Percentiles rank a stretch among this genome's conserved stretches.
phyloP scores from a whole-genome alignment of 2,329 filamentous ascomycete species.

The Colletotrichum truncatum region DNA sequence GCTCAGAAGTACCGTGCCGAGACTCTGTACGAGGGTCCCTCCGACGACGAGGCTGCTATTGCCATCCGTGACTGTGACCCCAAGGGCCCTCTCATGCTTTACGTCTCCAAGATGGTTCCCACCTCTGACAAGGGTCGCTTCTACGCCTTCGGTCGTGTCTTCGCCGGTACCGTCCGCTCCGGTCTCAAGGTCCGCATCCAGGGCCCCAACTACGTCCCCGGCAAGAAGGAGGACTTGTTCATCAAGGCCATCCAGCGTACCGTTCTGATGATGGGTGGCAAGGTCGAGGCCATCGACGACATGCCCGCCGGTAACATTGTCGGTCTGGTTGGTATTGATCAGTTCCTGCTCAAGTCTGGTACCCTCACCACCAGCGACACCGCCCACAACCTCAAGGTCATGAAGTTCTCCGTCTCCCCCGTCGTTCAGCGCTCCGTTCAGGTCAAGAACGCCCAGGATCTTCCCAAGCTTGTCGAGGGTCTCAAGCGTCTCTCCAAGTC shows the following conservation, averaged over 20 bases:
- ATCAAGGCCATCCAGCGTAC: slow-evolving; percentile 99
- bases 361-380: slow-evolving; percentile 97
- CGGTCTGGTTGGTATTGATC: slow-evolving; percentile 98
- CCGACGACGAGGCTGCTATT: slow-evolving; percentile 90
- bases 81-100: slow-evolving; percentile 98
- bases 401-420: slow-evolving; percentile 99
- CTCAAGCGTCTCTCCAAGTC: slow-evolving; percentile 99
- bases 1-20: slow-evolving; percentile 98
- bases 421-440: slow-evolving; percentile 98
- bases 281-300: slow-evolving; percentile 98
- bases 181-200: slow-evolving; percentile 99
- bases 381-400: slow-evolving; percentile 99
- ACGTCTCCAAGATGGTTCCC: slow-evolving; percentile 99
- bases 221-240: slow-evolving; percentile 99
- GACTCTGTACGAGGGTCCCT: slow-evolving; percentile 98
- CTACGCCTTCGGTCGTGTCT: slow-evolving; percentile 99
- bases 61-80: slow-evolving; percentile 98
- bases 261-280: slow-evolving; percentile 99
- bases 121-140: slow-evolving; percentile 99
- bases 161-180: slow-evolving; percentile 96
- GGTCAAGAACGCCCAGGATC: slow-evolving; percentile 99
- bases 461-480: slow-evolving; percentile 99
- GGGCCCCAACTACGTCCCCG: slow-evolving; percentile 97
- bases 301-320: slow-evolving; percentile 99
- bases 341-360: slow-evolving; percentile 99